Percentiles rank a stretch among this genome's conserved stretches.
Conservation (phyloP, 2,329 filamentous ascomycete genomes). For the Chaetomium strumarium region DNA sequence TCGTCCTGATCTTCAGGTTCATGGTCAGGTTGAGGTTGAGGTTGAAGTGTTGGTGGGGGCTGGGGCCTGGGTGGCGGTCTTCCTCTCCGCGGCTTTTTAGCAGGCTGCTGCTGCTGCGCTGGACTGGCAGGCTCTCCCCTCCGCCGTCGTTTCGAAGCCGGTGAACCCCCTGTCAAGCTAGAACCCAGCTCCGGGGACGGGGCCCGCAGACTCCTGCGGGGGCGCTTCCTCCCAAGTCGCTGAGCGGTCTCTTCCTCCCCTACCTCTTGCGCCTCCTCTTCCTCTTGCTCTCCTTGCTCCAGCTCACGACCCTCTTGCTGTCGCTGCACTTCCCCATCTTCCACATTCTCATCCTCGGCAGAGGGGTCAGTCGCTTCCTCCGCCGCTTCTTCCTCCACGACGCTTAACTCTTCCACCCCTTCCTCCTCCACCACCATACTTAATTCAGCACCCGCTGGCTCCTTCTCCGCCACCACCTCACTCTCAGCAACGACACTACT, state of each 20-base stretch:
- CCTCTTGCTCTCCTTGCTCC: conserved; percentile 21
- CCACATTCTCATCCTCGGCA: conserved; percentile 1
- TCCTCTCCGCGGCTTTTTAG: conserved; percentile 17
- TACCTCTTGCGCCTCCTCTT: conserved; percentile 40
- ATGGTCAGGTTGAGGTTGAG: not conserved
- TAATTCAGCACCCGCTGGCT: too few relatives aligned
- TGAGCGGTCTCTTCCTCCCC: conserved; percentile 38
- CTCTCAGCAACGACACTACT: conserved; percentile 2
- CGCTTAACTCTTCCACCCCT: not conserved
- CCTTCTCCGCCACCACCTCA: conserved; percentile 33
- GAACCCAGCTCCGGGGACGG: conserved; percentile 40
- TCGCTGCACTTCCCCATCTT: not conserved
- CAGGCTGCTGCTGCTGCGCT: conserved; percentile 32
- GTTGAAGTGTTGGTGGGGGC: too few relatives aligned
- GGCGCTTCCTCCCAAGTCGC: conserved; percentile 39
- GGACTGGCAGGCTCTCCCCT: conserved; percentile 39
- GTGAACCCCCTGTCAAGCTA: conserved; percentile 30
- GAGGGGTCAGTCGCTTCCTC: conserved; percentile 22
- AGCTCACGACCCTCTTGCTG: conserved; percentile 1
- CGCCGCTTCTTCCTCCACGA: conserved; percentile 6
- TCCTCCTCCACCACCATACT: too few relatives aligned
- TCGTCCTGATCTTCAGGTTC: conserved; percentile 1
- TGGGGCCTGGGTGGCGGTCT: conserved; percentile 15
- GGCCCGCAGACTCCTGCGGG: conserved; percentile 33
- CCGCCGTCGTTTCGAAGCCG: conserved; percentile 35